Conservation (phyloP, 495 filamentous ascomycete species). For the Hyaloscypha finlandica region DNA sequence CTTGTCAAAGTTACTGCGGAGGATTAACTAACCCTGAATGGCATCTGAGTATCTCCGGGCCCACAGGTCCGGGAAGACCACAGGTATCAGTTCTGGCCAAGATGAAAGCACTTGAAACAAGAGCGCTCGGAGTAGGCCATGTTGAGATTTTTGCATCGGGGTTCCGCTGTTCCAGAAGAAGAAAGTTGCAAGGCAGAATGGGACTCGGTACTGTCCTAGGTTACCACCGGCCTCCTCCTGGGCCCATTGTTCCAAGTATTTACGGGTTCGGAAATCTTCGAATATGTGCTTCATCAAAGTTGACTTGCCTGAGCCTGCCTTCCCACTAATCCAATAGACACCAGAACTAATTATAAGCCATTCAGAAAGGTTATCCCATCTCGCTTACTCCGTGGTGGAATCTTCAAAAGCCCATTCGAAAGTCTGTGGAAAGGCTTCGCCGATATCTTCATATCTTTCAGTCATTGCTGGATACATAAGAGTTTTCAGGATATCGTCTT, state of each 20-base stretch:
- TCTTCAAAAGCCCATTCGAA: conserved; percentile 34
- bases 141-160: conserved; percentile 42
- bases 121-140: conserved; percentile 42
- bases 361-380: conserved; percentile 21
- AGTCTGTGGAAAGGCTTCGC: conserved; percentile 30
- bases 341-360: conserved; percentile 27
- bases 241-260: conserved; percentile 31
- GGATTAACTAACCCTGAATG: too few species aligned
- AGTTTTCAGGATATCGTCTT: conserved; percentile 25
- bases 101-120: conserved; percentile 41
- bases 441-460: conserved; percentile 33
- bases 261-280: conserved; percentile 15
- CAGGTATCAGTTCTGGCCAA: conserved; percentile 13
- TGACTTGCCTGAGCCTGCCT: too few species aligned
- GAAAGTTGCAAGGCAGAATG: conserved; percentile 31
- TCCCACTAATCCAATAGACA: conserved; percentile 42
- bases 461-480: conserved; percentile 31
- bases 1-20: too few species aligned
- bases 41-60: conserved; percentile 1
- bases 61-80: conserved; percentile 4
- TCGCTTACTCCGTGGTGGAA: background rate
- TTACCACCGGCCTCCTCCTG: background rate
- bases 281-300: conserved; percentile 43
- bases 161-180: conserved; percentile 47
- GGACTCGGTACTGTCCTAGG: background rate